phyloP scores from a whole-genome alignment of 2,329 filamentous ascomycete species.

The Hymenoscyphus infarciens region DNA sequence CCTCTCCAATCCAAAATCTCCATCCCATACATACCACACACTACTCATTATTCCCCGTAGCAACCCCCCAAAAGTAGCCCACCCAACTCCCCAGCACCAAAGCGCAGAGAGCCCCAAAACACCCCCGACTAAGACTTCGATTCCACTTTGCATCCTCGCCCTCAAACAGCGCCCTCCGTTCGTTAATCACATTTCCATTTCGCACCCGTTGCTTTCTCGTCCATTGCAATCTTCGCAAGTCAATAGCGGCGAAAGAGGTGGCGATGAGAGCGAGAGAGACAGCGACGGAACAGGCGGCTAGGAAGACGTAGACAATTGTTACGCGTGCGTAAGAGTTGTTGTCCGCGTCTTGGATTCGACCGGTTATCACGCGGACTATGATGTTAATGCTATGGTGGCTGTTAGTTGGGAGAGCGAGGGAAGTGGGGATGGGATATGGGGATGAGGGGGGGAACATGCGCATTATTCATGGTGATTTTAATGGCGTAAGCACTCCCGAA shows the following conservation, averaged over 20 bases:
- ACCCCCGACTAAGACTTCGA: constrained; percentile 38
- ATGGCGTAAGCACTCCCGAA: constrained; percentile 58
- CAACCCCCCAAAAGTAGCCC: constrained; percentile 59
- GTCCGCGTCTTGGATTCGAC: constrained; percentile 56
- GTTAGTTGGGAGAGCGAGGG: not conserved
- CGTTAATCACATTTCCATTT: constrained; percentile 43
- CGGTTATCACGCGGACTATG: constrained; percentile 54
- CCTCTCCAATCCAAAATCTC: too few relatives aligned
- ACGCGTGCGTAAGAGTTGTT: constrained; percentile 54
- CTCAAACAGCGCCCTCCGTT: constrained; percentile 42
- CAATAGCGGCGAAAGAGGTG: constrained; percentile 38
- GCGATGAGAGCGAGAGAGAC: constrained; percentile 42
- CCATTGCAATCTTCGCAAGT: constrained; percentile 53
- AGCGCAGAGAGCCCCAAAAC: constrained; percentile 39
- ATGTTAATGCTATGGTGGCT: constrained; percentile 50
- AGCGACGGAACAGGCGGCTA: constrained; percentile 47
- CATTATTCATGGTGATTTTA: constrained; percentile 60
- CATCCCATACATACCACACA: not conserved
- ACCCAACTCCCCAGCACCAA: constrained; percentile 50
- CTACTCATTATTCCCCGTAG: constrained; percentile 46
- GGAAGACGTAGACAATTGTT: constrained; percentile 52
- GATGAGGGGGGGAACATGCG: constrained; percentile 33
- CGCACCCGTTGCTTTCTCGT: constrained; percentile 49
- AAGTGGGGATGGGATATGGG: not conserved
- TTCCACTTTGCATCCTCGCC: constrained; percentile 39